A percentile compares a stretch with the other conserved stretches of the same genome.
Conservation (phyloP, 805 yeast genomes). For the Scheffersomyces ergatensis region DNA sequence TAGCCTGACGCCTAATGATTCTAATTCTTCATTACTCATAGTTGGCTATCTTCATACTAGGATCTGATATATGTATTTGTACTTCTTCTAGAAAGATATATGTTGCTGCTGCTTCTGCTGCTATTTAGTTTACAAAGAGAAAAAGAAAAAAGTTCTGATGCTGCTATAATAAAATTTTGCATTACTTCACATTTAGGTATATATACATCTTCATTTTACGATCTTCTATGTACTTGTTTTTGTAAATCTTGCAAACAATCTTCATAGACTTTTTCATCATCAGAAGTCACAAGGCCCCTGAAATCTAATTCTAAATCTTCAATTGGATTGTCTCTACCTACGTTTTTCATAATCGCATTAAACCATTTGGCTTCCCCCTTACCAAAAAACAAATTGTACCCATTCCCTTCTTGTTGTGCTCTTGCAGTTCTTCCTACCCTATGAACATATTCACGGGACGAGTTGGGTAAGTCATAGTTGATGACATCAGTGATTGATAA, state of each 20-base stretch:
- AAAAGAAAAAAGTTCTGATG: neutral
- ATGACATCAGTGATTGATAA: slow-evolving; percentile 67
- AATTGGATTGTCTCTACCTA: slow-evolving; percentile 36
- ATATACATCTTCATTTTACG: neutral
- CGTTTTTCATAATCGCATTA: slow-evolving; percentile 45
- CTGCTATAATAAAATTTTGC: neutral
- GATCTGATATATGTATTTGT: neutral
- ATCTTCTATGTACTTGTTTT: slow-evolving; percentile 8
- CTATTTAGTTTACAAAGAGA: neutral
- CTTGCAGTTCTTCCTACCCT: slow-evolving; percentile 97
- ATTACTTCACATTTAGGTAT: neutral
- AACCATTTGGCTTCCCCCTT: slow-evolving; percentile 75
- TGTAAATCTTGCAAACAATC: slow-evolving; percentile 25
- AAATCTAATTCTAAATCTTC: slow-evolving; percentile 19
- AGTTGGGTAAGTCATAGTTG: slow-evolving; percentile 87
- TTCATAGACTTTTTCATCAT: slow-evolving; percentile 23
- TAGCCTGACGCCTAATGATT: slow-evolving; percentile 41
- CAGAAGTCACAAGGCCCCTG: slow-evolving; percentile 16
- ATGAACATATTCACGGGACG: slow-evolving; percentile 90
- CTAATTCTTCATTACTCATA: slow-evolving; percentile 10
- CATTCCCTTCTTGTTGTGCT: slow-evolving; percentile 77
- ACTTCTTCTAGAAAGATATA: neutral
- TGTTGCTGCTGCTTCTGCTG: neutral
- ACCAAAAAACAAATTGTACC: slow-evolving; percentile 72
- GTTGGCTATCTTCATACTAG: neutral